Base-by-base conservation (phyloP, 495 filamentous ascomycete species). In the Aspergillus biplanus region DNA sequence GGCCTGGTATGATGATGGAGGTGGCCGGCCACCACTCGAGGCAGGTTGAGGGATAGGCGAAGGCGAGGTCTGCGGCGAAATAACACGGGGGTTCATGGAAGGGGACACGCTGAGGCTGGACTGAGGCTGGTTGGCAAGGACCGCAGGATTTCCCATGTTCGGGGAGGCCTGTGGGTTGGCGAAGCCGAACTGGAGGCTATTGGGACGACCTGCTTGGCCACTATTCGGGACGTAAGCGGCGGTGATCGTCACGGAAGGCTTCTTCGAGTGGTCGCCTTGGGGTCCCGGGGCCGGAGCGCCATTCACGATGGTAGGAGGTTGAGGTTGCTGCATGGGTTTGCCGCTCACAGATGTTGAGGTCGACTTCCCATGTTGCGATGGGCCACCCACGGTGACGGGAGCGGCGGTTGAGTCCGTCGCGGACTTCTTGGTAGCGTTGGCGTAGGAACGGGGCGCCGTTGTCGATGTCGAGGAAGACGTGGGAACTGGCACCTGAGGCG, bases 21-120 rank as follows among this genome's bases (percentile, higher is more conserved):
- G 90, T 48, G 91, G 92, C 75, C 90, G 84, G 67, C 92, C 92
- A 69, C 92, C 92, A 75, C 92, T 96, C 42, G 89, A 89, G 42
- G 90, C 85, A 52, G 90, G 90, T 73, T 91, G 90, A 18, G 93
- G 93, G 57, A 97, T 97, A 6, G 93, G 93, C 21, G 90, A 92
- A 4, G 93, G 93, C 13, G 93, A 97, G 33, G 85, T 84, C 61
- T 87, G 86, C 6, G 91, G 91, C 47, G 89, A 90, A 31, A 85
- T 85, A 33, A 90, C 79, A 64, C 89, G 83, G 35, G 84, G 87
- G 71, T 89, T 88, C 34, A 73, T 79, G 68, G 81, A 78, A 44
- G 89, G 87, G 59, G 89, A 86, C 21, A 91, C 84, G 65, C 90
- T 85, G 21, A 93, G 84, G 49, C 76, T 73, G 54, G 72, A 44